Base-by-base conservation (phyloP, 2,329 filamentous ascomycete genomes). In the Emmonsiellopsis sp. region DNA sequence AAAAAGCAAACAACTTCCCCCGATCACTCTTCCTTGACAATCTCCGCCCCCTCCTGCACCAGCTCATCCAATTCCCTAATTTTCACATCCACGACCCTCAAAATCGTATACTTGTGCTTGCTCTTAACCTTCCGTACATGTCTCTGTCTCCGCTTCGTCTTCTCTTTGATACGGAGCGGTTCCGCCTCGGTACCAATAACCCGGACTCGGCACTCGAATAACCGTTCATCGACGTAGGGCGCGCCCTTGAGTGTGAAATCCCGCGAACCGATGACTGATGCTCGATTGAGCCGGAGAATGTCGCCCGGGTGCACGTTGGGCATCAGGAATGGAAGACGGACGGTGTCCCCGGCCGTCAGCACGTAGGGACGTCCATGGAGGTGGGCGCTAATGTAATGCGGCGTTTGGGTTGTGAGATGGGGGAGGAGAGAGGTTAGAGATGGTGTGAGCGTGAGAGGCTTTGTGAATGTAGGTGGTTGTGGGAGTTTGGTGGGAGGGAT, bases 61-160 rank as follows among this genome's bases (percentile, higher is more conserved):
- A 82, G 68, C 66, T 81, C 75, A 49, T 82, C 80, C 55, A 78
- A 57, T 31, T 71, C 74, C 69, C 76, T 80, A 5, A 95, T 77
- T 66, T 80, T 85, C 58, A 97, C 67, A 71, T 97, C 88, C 66
- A 86, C 86, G 58, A 98, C 86, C 65, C 84, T 80, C 71, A 98
- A 66, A 21, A 95, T 81, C 2, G 93, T 98, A 71, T 87, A 95
- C 64, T 82, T 79, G 68, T 95, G 88, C 80, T 98, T 96, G 77
- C 89, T 96, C 74, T 79, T 85, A 8, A 93, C 86, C 55, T 80
- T 82, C 76, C 84, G 88, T 49, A 81, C 79, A 66, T 81, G 78
- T 58, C 82, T 72, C 62, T 81, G 77, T 65, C 86, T 87, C 76
- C 83, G 74, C 80, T 90, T 91, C 62, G 81, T 92, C 80, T 92